These are phyloP conservation scores for Paraconiothyrium brasiliense DNA, from an alignment of 2,329 filamentous ascomycete genomes.

Conservation along the genomic window DNA sequence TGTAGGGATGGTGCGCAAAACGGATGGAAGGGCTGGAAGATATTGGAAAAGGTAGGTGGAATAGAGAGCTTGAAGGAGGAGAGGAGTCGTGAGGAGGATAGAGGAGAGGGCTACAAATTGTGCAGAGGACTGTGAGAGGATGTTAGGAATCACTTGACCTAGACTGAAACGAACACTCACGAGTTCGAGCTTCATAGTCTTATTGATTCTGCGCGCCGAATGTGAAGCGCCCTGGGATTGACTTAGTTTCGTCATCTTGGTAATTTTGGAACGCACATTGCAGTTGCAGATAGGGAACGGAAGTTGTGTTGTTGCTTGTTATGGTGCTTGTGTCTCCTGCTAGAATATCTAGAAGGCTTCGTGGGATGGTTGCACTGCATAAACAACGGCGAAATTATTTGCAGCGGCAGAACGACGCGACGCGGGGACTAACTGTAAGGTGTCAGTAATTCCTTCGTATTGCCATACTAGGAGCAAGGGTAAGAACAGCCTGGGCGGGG, in stretches of 20 bases:
- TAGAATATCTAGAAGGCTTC: not conserved
- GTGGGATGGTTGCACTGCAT: not conserved
- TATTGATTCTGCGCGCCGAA: not conserved
- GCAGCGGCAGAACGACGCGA: constrained; percentile 1
- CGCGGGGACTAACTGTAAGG: not conserved
- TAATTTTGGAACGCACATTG: not conserved
- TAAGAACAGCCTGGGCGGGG: constrained; percentile 15
- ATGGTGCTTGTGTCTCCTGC: not conserved
- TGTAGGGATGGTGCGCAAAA: not conserved
- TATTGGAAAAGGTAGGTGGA: not conserved
- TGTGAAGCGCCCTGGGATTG: not conserved
- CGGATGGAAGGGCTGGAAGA: not conserved
- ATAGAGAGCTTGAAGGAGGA: constrained; percentile 13
- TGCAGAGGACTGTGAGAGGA: constrained; percentile 3
- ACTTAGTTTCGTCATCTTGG: constrained; percentile 14
- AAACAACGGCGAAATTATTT: not conserved
- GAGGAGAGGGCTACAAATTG: constrained; percentile 1
- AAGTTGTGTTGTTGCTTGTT: not conserved
- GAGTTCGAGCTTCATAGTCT: not conserved
- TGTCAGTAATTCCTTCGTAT: not conserved
- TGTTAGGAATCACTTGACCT: not conserved
- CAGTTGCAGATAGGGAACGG: not conserved
- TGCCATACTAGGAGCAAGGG: constrained; percentile 15
- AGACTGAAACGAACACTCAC: not conserved
- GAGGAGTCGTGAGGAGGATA: constrained; percentile 11